Conservation (phyloP, 495 filamentous ascomycete genomes). For the Penicillium subrubescens region DNA sequence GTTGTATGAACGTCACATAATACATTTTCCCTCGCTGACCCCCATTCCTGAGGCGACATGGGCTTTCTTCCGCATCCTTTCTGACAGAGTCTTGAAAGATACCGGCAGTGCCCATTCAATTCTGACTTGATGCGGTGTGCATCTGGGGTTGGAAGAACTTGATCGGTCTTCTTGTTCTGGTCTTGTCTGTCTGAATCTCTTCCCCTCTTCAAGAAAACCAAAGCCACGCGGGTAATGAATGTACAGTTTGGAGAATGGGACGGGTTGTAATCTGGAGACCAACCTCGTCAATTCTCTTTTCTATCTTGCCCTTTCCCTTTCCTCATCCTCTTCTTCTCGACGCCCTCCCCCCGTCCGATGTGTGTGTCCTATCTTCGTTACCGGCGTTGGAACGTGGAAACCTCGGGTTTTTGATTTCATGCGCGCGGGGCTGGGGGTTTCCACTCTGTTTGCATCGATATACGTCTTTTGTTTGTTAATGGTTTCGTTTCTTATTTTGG, state of each 20-base stretch:
- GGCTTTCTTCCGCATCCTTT: slow-evolving; percentile 16
- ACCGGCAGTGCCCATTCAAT: slow-evolving; percentile 20
- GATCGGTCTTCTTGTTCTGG: slow-evolving; percentile 10
- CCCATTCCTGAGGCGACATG: slow-evolving; percentile 19
- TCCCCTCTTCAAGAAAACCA: slow-evolving; percentile 13
- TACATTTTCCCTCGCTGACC: slow-evolving; percentile 7
- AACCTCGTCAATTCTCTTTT: slow-evolving; percentile 4
- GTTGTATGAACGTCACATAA: slow-evolving; percentile 15
- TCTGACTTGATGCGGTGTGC: neutral
- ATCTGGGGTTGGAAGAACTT: slow-evolving; percentile 10
- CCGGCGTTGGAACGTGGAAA: slow-evolving; percentile 39
- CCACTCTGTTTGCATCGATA: slow-evolving; percentile 26
- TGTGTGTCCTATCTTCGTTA: slow-evolving; percentile 35
- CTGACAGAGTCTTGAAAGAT: neutral
- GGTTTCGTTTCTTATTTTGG: slow-evolving; percentile 13
- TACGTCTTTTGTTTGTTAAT: slow-evolving; percentile 21
- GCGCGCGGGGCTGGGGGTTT: slow-evolving; percentile 21
- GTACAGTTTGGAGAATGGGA: slow-evolving; percentile 28
- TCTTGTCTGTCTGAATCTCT: slow-evolving; percentile 20
- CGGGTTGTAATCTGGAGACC: slow-evolving; percentile 16
- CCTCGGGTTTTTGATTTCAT: slow-evolving; percentile 24
- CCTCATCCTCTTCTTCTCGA: slow-evolving; percentile 12
- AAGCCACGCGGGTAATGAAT: slow-evolving; percentile 31
- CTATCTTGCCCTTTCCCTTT: slow-evolving; percentile 2
- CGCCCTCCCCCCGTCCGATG: slow-evolving; percentile 28